Conservation (phyloP, 2,329 filamentous ascomycete species). For the Neonectria faginata region DNA sequence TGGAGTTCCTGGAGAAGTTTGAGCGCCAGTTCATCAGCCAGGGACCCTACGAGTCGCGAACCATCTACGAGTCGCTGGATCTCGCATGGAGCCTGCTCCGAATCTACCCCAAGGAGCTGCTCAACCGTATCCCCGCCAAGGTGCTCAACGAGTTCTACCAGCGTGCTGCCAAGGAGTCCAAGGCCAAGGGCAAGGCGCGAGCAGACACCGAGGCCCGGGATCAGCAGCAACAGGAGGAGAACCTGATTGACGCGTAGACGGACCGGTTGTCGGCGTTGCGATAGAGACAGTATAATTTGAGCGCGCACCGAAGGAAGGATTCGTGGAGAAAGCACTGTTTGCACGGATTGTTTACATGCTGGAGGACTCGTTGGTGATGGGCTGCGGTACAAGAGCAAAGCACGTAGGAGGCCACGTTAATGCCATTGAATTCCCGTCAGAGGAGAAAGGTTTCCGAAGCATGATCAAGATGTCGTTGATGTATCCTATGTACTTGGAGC, state of each 20-base stretch:
- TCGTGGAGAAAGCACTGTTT: constrained; percentile 40
- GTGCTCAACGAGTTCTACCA: constrained; percentile 86
- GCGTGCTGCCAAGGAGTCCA: constrained; percentile 71
- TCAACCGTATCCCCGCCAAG: constrained; percentile 93
- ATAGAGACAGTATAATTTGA: constrained; percentile 45
- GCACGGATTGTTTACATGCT: constrained; percentile 39
- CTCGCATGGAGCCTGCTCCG: constrained; percentile 95
- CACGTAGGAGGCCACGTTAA: constrained; percentile 50
- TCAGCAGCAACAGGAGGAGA: constrained; percentile 63
- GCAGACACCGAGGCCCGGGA: constrained; percentile 55
- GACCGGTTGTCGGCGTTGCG: constrained; percentile 37
- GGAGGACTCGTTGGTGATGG: constrained; percentile 34
- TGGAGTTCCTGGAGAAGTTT: constrained; percentile 99
- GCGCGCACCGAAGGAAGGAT: constrained; percentile 40
- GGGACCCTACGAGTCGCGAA: constrained; percentile 90
- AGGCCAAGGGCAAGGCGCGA: constrained; percentile 70
- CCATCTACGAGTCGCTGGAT: constrained; percentile 93
- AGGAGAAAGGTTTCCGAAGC: background rate
- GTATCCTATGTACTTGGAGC: constrained; percentile 13
- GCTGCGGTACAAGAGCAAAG: constrained; percentile 40
- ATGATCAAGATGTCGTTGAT: background rate
- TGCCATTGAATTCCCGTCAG: constrained; percentile 43
- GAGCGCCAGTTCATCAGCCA: constrained; percentile 95
- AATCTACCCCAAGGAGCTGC: constrained; percentile 97
- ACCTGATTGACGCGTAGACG: constrained; percentile 69